Evolutionary conservation across 148 eudicot species (phyloP).

Genomic region (Rhododendron ovatum): DNA sequence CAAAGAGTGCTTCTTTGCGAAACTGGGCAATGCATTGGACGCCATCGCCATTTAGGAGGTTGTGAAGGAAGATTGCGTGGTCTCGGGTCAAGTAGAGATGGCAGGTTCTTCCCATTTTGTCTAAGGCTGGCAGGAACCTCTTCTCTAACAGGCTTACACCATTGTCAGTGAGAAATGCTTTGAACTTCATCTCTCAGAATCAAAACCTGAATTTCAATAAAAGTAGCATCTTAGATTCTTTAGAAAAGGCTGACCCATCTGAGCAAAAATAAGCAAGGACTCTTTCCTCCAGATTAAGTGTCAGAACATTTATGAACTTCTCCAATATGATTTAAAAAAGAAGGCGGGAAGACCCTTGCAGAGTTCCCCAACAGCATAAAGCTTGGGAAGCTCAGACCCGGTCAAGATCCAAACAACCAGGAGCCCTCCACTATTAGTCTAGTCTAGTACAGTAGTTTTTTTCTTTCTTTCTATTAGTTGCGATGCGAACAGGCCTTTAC

Average conservation of each 20-base stretch:
- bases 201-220: neutral
- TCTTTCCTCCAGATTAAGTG: neutral
- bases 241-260: neutral
- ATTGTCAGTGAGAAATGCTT: slow-evolving; percentile 75
- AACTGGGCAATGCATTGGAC: slow-evolving; percentile 82
- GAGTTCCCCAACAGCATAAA: neutral
- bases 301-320: neutral
- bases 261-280: neutral
- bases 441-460: no score
- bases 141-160: slow-evolving; percentile 73
- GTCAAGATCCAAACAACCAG: neutral
- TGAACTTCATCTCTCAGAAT: slow-evolving; percentile 65
- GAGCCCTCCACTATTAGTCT: no score
- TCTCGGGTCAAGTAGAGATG: slow-evolving; percentile 71
- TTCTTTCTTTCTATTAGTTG: no score
- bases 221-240: neutral
- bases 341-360: neutral
- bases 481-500: no score
- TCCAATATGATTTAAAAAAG: neutral
- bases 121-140: slow-evolving; percentile 75
- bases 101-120: slow-evolving; percentile 73
- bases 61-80: slow-evolving; percentile 81
- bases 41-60: slow-evolving; percentile 63
- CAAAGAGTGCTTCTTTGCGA: slow-evolving; percentile 58
- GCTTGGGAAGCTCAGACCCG: neutral